Evolutionary conservation across 1,284 basidiomycete species (phyloP).

Genomic region (Polyporus tsugae): DNA sequence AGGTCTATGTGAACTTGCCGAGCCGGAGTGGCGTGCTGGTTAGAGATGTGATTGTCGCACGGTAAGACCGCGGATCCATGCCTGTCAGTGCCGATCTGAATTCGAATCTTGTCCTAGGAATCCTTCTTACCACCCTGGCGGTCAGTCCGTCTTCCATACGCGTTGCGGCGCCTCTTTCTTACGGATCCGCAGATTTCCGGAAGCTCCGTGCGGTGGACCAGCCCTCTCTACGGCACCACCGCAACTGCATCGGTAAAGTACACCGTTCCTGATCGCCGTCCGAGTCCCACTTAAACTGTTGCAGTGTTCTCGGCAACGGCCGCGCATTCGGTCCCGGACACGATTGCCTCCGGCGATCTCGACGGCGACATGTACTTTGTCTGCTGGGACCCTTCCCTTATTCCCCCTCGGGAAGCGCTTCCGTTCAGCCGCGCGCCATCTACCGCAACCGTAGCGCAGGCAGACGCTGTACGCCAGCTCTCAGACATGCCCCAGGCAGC

Average conservation of each 20-base stretch:
- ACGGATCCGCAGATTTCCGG: constrained; percentile 27
- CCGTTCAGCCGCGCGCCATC: constrained; percentile 16
- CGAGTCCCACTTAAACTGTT: not conserved
- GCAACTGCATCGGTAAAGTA: constrained; percentile 32
- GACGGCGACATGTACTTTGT: constrained; percentile 37
- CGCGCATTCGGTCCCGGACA: constrained; percentile 30
- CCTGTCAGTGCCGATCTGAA: not conserved
- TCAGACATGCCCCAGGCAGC: constrained; percentile 25
- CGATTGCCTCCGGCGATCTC: constrained; percentile 36
- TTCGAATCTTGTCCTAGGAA: constrained; percentile 19
- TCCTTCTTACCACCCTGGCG: constrained; percentile 33
- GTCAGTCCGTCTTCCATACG: constrained; percentile 9
- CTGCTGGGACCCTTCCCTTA: constrained; percentile 30
- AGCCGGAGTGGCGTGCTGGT: constrained; percentile 29
- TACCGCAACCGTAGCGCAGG: not conserved
- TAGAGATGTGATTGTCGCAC: constrained; percentile 27
- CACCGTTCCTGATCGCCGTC: not conserved
- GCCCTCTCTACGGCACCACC: constrained; percentile 30
- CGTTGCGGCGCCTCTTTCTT: not conserved
- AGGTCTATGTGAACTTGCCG: constrained; percentile 35
- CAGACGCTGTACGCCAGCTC: not conserved
- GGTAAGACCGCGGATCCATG: constrained; percentile 15
- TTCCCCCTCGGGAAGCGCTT: constrained; percentile 14
- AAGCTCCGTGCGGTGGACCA: constrained; percentile 32
- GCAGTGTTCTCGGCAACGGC: constrained; percentile 34